Evolutionary conservation across 768 basidiomycete genomes (phyloP).

Genomic region (Leccinum olivaceopallidum): DNA sequence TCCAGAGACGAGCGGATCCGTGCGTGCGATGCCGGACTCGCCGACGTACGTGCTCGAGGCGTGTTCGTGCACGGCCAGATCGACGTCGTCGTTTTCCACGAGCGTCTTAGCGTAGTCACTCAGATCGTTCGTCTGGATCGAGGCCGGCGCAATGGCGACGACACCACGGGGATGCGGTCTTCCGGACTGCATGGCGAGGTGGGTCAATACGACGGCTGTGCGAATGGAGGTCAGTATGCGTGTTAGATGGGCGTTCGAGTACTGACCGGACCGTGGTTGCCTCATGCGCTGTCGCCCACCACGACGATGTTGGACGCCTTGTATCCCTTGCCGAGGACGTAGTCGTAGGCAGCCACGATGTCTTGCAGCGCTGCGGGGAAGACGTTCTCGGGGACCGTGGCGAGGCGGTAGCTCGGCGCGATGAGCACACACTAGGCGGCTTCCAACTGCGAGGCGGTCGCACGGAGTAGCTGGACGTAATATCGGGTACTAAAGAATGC

Average conservation of each 20-base stretch:
- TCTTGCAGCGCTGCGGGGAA: constrained; percentile 25
- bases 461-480: constrained; percentile 14
- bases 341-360: constrained; percentile 26
- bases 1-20: constrained; percentile 23
- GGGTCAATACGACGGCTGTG: constrained; percentile 26
- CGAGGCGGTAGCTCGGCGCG: constrained; percentile 28
- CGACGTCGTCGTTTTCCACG: constrained; percentile 1
- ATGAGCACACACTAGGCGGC: constrained; percentile 11
- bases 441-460: background rate
- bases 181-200: constrained; percentile 50
- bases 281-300: constrained; percentile 29
- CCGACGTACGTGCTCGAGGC: constrained; percentile 10
- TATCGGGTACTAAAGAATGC: constrained; percentile 1
- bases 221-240: no score
- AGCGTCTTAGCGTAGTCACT: constrained; percentile 8
- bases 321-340: constrained; percentile 28
- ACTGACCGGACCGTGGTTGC: constrained; percentile 25
- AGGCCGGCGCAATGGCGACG: constrained; percentile 51
- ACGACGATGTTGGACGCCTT: constrained; percentile 16
- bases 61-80: background rate
- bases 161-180: constrained; percentile 52
- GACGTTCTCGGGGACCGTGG: constrained; percentile 20
- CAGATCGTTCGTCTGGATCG: constrained; percentile 6
- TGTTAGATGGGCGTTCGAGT: background rate
- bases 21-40: constrained; percentile 5